A percentile compares a stretch with the other conserved stretches of the same genome.
phyloP scores from a whole-genome alignment of 2,329 filamentous ascomycete species.

The Arthrobotrys sinensis region DNA sequence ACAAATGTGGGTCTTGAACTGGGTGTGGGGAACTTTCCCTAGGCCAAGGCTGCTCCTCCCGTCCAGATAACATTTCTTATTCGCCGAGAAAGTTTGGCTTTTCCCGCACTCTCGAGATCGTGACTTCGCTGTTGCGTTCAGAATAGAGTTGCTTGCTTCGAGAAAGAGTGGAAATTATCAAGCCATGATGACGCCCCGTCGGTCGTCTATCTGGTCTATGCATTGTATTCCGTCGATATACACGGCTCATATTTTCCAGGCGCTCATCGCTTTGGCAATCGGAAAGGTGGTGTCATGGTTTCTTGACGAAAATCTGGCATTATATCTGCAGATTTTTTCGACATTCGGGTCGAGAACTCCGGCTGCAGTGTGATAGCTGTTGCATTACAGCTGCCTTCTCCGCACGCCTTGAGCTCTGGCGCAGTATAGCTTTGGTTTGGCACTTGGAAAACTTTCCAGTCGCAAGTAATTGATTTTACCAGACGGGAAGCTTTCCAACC shows the following conservation, averaged over 20 bases:
- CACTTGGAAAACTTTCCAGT: not conserved
- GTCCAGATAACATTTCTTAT: conserved; percentile 49
- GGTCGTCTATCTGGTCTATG: not conserved
- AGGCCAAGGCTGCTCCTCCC: conserved; percentile 38
- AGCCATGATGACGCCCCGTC: conserved; percentile 26
- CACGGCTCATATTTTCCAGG: conserved; percentile 38
- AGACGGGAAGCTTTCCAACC: conserved; percentile 1
- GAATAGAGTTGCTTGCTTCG: conserved; percentile 12
- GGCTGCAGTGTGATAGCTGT: conserved; percentile 40
- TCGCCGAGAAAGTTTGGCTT: conserved; percentile 39
- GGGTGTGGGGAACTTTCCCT: conserved; percentile 45
- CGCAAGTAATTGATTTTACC: conserved; percentile 2
- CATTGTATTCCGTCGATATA: conserved; percentile 17
- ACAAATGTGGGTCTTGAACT: conserved; percentile 24
- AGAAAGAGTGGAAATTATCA: conserved; percentile 53
- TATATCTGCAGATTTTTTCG: conserved; percentile 13
- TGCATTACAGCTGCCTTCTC: conserved; percentile 53
- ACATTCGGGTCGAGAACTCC: conserved; percentile 13
- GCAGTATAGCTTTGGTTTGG: conserved; percentile 12
- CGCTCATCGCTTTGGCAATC: conserved; percentile 35
- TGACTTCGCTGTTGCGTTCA: not conserved
- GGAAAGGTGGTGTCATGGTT: conserved; percentile 41
- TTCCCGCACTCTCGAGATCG: conserved; percentile 7
- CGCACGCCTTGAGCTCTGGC: conserved; percentile 35
- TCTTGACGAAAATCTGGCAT: conserved; percentile 20